phyloP scores from a whole-genome alignment of 2,329 filamentous ascomycete genomes.

The Bipolaris zeicola region DNA sequence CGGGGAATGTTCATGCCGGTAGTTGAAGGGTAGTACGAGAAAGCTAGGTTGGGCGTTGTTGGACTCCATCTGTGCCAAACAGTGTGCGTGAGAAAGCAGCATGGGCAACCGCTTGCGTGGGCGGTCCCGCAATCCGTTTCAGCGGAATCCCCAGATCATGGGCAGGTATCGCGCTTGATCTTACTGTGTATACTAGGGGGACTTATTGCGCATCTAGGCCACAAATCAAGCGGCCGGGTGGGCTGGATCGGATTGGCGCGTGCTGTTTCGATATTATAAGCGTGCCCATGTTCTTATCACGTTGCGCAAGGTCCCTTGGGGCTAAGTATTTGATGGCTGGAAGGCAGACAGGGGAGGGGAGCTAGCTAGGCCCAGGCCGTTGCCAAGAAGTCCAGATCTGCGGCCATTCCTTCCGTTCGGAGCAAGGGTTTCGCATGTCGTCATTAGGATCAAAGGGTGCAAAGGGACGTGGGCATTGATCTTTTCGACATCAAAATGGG shows the following conservation, averaged over 20 bases:
- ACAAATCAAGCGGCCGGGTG: not conserved
- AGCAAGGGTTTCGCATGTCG: constrained; percentile 19
- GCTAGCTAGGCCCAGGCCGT: constrained; percentile 28
- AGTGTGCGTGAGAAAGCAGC: not conserved
- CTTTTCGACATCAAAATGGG: not conserved
- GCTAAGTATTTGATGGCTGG: constrained; percentile 2
- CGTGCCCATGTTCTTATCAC: not conserved
- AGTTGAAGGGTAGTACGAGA: not conserved
- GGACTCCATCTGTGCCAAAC: not conserved
- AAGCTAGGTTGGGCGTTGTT: not conserved
- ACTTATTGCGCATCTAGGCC: not conserved
- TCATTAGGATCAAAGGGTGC: constrained; percentile 13
- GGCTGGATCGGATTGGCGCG: not conserved
- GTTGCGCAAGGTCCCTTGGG: constrained; percentile 5
- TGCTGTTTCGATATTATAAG: constrained; percentile 10
- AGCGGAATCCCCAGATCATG: not conserved
- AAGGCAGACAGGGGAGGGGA: constrained; percentile 6
- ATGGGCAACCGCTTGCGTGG: not conserved
- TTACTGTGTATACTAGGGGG: not conserved
- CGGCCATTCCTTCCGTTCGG: constrained; percentile 8
- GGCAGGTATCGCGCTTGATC: not conserved
- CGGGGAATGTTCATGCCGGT: not conserved
- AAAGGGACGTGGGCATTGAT: not conserved
- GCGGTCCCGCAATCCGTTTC: constrained; percentile 7
- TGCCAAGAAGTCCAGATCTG: constrained; percentile 30